Percentiles rank a stretch among this genome's conserved stretches.
These are phyloP conservation scores for Ceratocystis alfenasii DNA, from an alignment of 2,329 filamentous ascomycete species.

Conservation along the genomic window DNA sequence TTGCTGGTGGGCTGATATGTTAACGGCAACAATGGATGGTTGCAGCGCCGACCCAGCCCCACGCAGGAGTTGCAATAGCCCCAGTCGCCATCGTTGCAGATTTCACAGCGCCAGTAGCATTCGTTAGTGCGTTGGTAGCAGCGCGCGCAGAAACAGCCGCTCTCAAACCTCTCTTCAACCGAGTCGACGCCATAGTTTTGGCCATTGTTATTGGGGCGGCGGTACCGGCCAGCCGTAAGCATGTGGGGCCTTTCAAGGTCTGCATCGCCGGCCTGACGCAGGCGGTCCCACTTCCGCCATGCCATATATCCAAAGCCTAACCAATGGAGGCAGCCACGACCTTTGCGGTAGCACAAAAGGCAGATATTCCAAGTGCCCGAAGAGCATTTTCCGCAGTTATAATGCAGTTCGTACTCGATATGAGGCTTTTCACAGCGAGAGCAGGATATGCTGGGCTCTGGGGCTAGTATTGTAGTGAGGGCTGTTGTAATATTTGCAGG, in stretches of 20 bases:
- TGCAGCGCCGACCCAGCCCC: constrained; percentile 68
- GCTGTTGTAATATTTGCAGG: neutral
- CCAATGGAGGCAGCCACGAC: constrained; percentile 73
- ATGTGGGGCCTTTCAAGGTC: constrained; percentile 43
- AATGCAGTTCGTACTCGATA: constrained; percentile 79
- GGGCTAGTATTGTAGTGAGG: neutral
- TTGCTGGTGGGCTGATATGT: constrained; percentile 41
- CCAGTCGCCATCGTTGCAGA: constrained; percentile 88
- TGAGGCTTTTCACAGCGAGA: constrained; percentile 55
- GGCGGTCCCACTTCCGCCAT: constrained; percentile 51
- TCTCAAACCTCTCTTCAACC: constrained; percentile 57
- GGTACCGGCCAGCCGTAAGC: constrained; percentile 46
- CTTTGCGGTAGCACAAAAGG: constrained; percentile 62
- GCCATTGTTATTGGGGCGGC: constrained; percentile 31
- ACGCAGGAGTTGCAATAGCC: constrained; percentile 85
- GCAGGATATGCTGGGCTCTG: constrained; percentile 63
- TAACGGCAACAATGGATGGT: constrained; percentile 67
- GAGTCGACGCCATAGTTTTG: constrained; percentile 44
- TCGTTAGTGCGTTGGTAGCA: constrained; percentile 64
- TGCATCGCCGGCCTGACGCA: constrained; percentile 28
- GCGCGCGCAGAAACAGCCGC: constrained; percentile 71
- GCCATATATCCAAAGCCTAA: constrained; percentile 73
- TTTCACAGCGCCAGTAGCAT: constrained; percentile 80
- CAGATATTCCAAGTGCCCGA: constrained; percentile 69
- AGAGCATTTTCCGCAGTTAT: constrained; percentile 62